Evolutionary conservation across 192 early-diverging fungal species (phyloP).

Genomic region (Backusella mclennaniae): DNA sequence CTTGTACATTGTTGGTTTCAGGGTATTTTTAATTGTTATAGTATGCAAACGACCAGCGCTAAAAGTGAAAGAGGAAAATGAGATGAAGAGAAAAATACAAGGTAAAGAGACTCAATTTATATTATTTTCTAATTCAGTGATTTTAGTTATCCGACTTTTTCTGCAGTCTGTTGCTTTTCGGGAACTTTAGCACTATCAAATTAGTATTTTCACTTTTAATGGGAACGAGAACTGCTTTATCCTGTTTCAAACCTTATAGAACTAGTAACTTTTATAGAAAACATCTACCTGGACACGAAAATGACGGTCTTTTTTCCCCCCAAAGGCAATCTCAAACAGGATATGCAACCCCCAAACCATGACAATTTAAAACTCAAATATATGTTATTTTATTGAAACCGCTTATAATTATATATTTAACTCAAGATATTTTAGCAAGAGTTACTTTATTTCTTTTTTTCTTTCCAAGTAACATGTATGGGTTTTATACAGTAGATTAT

Average conservation of each 20-base stretch:
- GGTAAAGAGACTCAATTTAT: not conserved
- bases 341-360: not conserved
- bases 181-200: not conserved
- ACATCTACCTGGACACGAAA: not conserved
- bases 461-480: not conserved
- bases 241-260: slow-evolving; percentile 3
- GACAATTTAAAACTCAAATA: not conserved
- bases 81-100: not conserved
- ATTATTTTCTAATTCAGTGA: not conserved
- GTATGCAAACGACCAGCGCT: not conserved
- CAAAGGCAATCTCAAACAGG: not conserved
- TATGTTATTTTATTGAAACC: not conserved
- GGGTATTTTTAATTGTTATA: not conserved
- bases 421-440: not conserved
- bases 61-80: not conserved
- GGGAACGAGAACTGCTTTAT: not conserved
- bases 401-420: not conserved
- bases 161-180: not conserved
- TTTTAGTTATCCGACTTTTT: slow-evolving; percentile 1
- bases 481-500: not conserved
- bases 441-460: not conserved
- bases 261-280: not conserved
- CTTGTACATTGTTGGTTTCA: not conserved
- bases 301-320: not conserved
- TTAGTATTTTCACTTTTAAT: not conserved